These are phyloP conservation scores for Amoebophrya sp. DNA, from an alignment of 169 alveolate species.

Conservation along the genomic window DNA sequence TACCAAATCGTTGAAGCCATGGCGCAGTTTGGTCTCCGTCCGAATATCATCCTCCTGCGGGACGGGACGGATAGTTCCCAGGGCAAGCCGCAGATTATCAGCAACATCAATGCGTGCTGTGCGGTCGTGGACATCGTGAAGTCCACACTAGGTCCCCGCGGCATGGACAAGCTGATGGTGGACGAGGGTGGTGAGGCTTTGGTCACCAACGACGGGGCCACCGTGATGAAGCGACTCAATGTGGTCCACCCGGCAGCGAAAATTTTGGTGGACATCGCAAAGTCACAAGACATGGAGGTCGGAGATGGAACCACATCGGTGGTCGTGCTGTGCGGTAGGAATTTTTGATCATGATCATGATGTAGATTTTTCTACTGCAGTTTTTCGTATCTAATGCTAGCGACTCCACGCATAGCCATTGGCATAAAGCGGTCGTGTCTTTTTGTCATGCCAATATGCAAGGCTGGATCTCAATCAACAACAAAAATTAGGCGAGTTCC, in stretches of 20 bases:
- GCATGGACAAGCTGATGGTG: slow-evolving; percentile 95
- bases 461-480: too few relatives aligned
- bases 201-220: slow-evolving; percentile 98
- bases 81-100: slow-evolving; percentile 89
- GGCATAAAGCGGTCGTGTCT: too few relatives aligned
- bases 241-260: slow-evolving; percentile 63
- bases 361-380: background rate
- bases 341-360: too few relatives aligned
- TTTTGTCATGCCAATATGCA: too few relatives aligned
- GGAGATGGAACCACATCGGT: slow-evolving; percentile 96
- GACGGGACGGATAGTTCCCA: slow-evolving; percentile 95
- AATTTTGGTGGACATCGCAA: slow-evolving; percentile 90
- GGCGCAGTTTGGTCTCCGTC: background rate
- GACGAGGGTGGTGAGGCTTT: slow-evolving; percentile 91
- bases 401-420: background rate
- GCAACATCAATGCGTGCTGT: slow-evolving; percentile 60
- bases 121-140: slow-evolving; percentile 95
- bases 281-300: slow-evolving; percentile 89
- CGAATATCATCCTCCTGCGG: slow-evolving; percentile 77
- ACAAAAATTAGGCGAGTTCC: slow-evolving; percentile 74
- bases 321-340: slow-evolving; percentile 82
- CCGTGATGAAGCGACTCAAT: slow-evolving; percentile 77
- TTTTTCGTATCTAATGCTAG: background rate
- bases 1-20: too few relatives aligned
- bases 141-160: slow-evolving; percentile 95